phyloP scores from a whole-genome alignment of 306 rosid species.

The Cicer chorassanicum region DNA sequence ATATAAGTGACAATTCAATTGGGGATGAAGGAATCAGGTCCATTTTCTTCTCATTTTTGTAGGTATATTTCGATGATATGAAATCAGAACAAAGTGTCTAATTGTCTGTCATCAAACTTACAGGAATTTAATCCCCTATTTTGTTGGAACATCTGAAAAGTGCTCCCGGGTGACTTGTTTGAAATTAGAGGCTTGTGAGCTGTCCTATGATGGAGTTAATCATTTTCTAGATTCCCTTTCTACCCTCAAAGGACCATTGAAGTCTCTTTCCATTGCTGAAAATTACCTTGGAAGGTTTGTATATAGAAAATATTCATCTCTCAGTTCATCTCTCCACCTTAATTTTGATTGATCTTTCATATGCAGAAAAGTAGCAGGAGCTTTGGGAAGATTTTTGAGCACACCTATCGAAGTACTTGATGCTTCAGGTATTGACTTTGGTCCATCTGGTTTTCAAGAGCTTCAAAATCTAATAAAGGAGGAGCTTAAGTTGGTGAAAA shows the following conservation, averaged over 20 bases:
- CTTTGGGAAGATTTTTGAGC: conserved; percentile 65
- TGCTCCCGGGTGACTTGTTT: conserved; percentile 59
- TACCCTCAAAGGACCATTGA: conserved; percentile 61
- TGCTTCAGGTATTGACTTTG: conserved; percentile 69
- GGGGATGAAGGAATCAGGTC: conserved; percentile 86
- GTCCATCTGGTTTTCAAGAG: conserved; percentile 68
- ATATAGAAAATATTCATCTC: conserved; percentile 34
- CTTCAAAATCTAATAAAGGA: conserved; percentile 57
- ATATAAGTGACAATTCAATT: conserved; percentile 81
- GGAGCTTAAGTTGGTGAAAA: conserved; percentile 62
- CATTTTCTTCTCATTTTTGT: conserved; percentile 44
- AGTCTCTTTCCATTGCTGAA: conserved; percentile 83
- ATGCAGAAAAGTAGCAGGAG: conserved; percentile 67
- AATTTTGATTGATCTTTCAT: conserved; percentile 49
- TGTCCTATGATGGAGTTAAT: conserved; percentile 66
- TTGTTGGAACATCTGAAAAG: conserved; percentile 59
- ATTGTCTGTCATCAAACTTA: conserved; percentile 44
- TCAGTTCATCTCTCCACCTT: conserved; percentile 38
- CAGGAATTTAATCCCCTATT: conserved; percentile 78
- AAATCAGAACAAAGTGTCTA: conserved; percentile 44
- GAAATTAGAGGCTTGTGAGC: conserved; percentile 73
- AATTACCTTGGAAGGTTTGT: conserved; percentile 91
- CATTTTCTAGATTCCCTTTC: conserved; percentile 63
- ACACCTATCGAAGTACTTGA: conserved; percentile 66
- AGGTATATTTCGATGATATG: conserved; percentile 30